Conservation (phyloP, 2,329 filamentous ascomycete species). For the Emmonsiellopsis sp. region DNA sequence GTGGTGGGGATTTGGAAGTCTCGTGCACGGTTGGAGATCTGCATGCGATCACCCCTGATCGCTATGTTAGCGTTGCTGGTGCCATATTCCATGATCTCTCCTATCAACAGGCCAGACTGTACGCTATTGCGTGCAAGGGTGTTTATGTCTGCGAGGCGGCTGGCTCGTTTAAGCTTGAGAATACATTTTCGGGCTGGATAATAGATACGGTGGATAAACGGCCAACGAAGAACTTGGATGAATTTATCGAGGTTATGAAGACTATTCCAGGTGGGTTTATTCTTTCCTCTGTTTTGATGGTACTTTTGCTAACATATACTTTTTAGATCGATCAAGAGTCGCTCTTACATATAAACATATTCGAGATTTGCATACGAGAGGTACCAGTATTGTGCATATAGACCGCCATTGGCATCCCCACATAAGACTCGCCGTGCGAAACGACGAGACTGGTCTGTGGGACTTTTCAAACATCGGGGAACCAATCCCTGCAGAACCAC, state of each 20-base stretch:
- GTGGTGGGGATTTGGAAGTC: slow-evolving; percentile 77
- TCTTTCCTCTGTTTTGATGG: slow-evolving; percentile 1
- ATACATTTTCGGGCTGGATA: slow-evolving; percentile 83
- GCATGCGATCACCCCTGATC: slow-evolving; percentile 89
- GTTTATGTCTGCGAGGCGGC: slow-evolving; percentile 93
- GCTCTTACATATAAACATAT: slow-evolving; percentile 96
- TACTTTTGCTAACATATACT: background rate
- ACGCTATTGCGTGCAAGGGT: slow-evolving; percentile 83
- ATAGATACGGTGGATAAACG: slow-evolving; percentile 88
- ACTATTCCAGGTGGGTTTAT: slow-evolving; percentile 60
- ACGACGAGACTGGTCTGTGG: slow-evolving; percentile 85
- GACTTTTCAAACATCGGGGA: slow-evolving; percentile 84
- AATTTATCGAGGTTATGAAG: slow-evolving; percentile 87
- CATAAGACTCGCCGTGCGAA: slow-evolving; percentile 86
- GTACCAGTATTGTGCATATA: slow-evolving; percentile 84
- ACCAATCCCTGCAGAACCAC: slow-evolving; percentile 63
- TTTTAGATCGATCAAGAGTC: slow-evolving; percentile 59
- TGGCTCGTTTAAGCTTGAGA: slow-evolving; percentile 91
- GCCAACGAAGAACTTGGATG: slow-evolving; percentile 75
- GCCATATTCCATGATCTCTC: slow-evolving; percentile 93
- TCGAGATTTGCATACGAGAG: slow-evolving; percentile 84
- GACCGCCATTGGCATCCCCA: slow-evolving; percentile 94
- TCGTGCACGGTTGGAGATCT: slow-evolving; percentile 80
- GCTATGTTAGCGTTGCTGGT: slow-evolving; percentile 88
- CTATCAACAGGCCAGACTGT: slow-evolving; percentile 93